Base-by-base conservation (phyloP, 1,284 basidiomycete genomes). In the Porodaedalea pini region DNA sequence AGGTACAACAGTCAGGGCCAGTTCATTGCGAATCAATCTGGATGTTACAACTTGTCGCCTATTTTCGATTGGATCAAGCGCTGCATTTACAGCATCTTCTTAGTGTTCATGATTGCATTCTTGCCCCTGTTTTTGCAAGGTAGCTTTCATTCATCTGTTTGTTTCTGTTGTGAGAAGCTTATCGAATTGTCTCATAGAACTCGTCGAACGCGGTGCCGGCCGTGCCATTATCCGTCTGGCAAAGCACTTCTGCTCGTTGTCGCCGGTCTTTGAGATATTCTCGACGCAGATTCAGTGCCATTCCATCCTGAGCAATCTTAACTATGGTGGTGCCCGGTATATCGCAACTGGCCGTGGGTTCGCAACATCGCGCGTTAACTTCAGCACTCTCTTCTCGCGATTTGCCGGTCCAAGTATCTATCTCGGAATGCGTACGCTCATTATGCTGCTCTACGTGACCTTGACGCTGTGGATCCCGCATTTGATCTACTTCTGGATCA, bases 301-400 rank as follows among this genome's bases (percentile, higher is more conserved):
- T 68, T 97, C 94, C 29, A 94, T 97, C 69, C 74, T 96, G 64
- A 96, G 87, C 73, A 94, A 97, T 73, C 77, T 97, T 75, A 94
- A 92, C 2, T 96, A 96, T 62, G 94, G 94, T 73, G 94, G 94
- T 60, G 94, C 94, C 52, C 85, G 94, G 60, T 98, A 97, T 73
- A 98, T 98, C 65, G 94, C 94, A n/a, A 98, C 94, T n/a, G 94
- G 94, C 58, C 91, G 94, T 81, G 94, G 94, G 43, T 98, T 98
- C 69, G 94, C 94, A 15, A 97, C 94, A 5, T 91, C 92, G 19
- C 82, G 94, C 57, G 92, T 96, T 63, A 90, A 88, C 62, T 98
- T 98, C 78, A 89, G 85, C 69, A 94, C 94, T 64, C 76, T 97
- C 19, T 95, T 94, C 76, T 97, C 94, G 63, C 90, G 94, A 58